Evolutionary conservation across 495 filamentous ascomycete genomes (phyloP).

Genomic region (Pyronema domesticum): DNA sequence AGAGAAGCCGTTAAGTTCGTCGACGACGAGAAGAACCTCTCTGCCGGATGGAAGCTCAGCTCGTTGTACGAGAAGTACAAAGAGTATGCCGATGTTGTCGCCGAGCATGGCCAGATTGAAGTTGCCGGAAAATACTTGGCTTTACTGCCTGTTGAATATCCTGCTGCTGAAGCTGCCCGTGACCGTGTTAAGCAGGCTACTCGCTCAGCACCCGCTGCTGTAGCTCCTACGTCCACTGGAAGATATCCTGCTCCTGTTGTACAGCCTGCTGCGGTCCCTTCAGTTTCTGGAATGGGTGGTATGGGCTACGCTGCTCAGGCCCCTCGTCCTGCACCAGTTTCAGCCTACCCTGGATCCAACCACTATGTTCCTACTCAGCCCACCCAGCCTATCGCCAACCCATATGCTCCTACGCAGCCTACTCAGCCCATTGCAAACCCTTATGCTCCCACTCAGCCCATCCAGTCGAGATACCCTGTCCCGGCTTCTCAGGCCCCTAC

Average conservation of each 20-base stretch:
- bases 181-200: slow-evolving; percentile 76
- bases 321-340: too few species aligned
- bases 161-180: slow-evolving; percentile 72
- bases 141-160: slow-evolving; percentile 68
- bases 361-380: slow-evolving; percentile 31
- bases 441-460: too few species aligned
- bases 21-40: slow-evolving; percentile 51
- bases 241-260: too few species aligned
- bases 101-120: slow-evolving; percentile 69
- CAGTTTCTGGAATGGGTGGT: too few species aligned
- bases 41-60: slow-evolving; percentile 74
- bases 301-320: too few species aligned
- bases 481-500: too few species aligned
- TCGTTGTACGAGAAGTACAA: slow-evolving; percentile 85
- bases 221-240: too few species aligned
- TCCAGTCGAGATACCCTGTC: too few species aligned
- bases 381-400: slow-evolving; percentile 9
- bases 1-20: slow-evolving; percentile 81
- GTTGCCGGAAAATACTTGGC: slow-evolving; percentile 82
- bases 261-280: too few species aligned
- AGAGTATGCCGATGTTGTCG: slow-evolving; percentile 91
- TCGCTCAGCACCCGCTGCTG: slow-evolving; percentile 34
- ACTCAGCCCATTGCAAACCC: slow-evolving; percentile 17
- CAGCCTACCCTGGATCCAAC: slow-evolving; percentile 23
- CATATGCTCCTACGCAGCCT: slow-evolving; percentile 36